Evolutionary conservation across 2,329 filamentous ascomycete species (phyloP), one percentile per base, ranked within the genome.

Genomic region (Triangularia setosa): DNA sequence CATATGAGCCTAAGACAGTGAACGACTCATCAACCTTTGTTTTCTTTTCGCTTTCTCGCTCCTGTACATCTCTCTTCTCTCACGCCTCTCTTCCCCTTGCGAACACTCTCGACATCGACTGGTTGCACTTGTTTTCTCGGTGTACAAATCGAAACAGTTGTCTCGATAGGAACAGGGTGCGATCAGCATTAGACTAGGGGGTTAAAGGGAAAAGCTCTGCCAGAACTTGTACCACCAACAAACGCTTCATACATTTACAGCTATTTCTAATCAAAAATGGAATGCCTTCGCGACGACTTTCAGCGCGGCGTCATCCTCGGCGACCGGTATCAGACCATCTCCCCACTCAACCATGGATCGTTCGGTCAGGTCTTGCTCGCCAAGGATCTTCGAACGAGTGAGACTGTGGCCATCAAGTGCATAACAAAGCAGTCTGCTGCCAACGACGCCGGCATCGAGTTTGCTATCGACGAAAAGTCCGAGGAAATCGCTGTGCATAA

Each of bases 361-460:
- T 99, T 98, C 75, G 95, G 95, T 75, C 96, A 98, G 92, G 95
- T 99, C 73, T 97, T 97, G 79, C 89, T 93, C 79, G 95, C 94
- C 65, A 90, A 85, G 76, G 93, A 99, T 76, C 82, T 88, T 69
- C 76, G 83, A 69, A 96, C 91, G 66, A 86, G 88, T 71, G 83
- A 95, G 65, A 85, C 87, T 65, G 95, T 99, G 71, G 95, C 95
- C 67, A 91, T 99, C 84, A 99, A 99, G 81, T 97, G 94, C 78
- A 81, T 98, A 77, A 93, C 92, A 74, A 99, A 98, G 84, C 85
- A 86, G 72, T 82, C 85, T 9, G 87, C 90, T 56, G 79, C 85
- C 55, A 81, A 83, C 66, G 84, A 87, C 59, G 81, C 80, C 64
- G 83, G 84, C 53, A 81, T 86, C 65, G 87, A 87, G 35, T 86